Percentiles rank a stretch among this genome's conserved stretches.
These are phyloP conservation scores for thale cress (Arabidopsis thaliana) DNA, from an alignment of 345 rosid genomes.

Conservation along the genomic window TAIR10.1 NC_003076.8:23450001-23450500, in stretches of 20 bases:
- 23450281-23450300: constrained; percentile 78
- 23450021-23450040: constrained; percentile 63
- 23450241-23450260: constrained; percentile 78
- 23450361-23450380: constrained; percentile 81
- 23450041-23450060: constrained; percentile 52
- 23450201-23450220: constrained; percentile 65
- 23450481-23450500: constrained; percentile 61
- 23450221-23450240: constrained; percentile 83
- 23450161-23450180: constrained; percentile 73
- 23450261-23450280: constrained; percentile 61
- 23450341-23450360: constrained; percentile 62
- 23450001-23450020: constrained; percentile 74
- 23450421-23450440: constrained; percentile 71
- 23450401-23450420: constrained; percentile 60
- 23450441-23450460: constrained; percentile 69
- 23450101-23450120: constrained; percentile 66
- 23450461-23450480: constrained; percentile 64
- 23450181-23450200: constrained; percentile 67
- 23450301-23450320: constrained; percentile 66
- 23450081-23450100: constrained; percentile 78
- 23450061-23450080: constrained; percentile 64
- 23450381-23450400: constrained; percentile 75
- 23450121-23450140: constrained; percentile 70
- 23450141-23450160: constrained; percentile 63
- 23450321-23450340: constrained; percentile 74